Evolutionary conservation across 2,329 filamentous ascomycete genomes (phyloP).

Genomic region (Epichloe glyceriae): DNA sequence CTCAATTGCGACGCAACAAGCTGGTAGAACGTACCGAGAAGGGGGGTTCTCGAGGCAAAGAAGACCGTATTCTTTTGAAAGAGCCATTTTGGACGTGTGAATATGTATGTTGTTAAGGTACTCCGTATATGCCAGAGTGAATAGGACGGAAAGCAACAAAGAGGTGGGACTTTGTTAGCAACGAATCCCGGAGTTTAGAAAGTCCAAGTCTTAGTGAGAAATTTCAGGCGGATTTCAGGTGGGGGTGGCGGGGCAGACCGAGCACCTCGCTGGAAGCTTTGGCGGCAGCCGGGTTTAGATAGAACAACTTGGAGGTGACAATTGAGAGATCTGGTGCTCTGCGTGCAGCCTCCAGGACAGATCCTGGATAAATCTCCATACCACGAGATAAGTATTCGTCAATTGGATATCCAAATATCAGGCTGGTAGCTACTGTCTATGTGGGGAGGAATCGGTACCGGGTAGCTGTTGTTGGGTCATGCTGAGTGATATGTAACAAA

Average conservation of each 20-base stretch:
- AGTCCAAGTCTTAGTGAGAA: constrained; percentile 11
- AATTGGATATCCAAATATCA: no score
- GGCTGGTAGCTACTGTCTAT: no score
- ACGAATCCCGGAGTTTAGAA: background rate
- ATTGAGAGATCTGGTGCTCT: no score
- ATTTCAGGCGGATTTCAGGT: background rate
- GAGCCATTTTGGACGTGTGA: constrained; percentile 43
- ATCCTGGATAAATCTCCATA: no score
- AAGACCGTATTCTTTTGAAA: constrained; percentile 70
- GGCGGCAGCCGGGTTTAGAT: no score
- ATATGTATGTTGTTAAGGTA: background rate
- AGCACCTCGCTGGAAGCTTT: background rate
- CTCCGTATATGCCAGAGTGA: no score
- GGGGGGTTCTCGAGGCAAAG: constrained; percentile 91
- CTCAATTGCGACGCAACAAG: background rate
- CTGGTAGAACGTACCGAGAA: constrained; percentile 58
- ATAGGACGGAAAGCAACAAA: background rate
- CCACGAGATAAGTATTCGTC: no score
- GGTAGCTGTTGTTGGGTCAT: no score
- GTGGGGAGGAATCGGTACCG: no score
- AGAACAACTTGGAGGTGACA: background rate
- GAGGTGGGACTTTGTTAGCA: background rate
- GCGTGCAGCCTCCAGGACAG: no score
- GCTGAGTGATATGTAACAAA: no score
- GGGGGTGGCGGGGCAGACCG: constrained; percentile 1